Percentiles rank a stretch among this genome's conserved stretches.
Conservation (phyloP, 1,139 yeast genomes). For the Zhuliangozyma blackwelliae region DNA sequence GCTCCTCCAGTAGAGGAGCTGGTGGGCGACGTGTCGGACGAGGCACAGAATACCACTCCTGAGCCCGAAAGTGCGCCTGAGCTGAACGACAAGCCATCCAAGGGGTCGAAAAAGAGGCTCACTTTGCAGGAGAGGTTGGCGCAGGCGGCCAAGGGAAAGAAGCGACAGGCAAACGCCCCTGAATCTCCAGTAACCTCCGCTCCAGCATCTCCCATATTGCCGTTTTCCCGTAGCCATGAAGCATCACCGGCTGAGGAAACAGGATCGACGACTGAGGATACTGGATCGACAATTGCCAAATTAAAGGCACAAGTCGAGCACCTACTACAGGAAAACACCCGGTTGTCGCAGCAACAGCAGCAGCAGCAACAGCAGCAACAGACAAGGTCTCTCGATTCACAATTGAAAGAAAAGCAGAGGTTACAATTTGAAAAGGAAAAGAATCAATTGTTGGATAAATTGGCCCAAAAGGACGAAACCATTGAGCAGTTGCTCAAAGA, state of each 20-base stretch:
- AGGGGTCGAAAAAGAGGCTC: conserved; percentile 40
- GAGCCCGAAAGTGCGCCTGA: no score
- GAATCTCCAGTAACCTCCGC: conserved; percentile 6
- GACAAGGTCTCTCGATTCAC: no score
- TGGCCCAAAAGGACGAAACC: conserved; percentile 47
- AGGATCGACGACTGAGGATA: no score
- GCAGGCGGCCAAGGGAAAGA: conserved; percentile 61
- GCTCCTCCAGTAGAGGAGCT: conserved; percentile 3
- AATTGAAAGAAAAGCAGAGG: no score
- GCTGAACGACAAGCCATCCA: no score
- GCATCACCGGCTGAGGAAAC: not conserved
- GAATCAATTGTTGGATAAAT: conserved; percentile 16
- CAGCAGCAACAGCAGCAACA: no score
- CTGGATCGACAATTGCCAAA: no score
- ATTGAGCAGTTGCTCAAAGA: conserved; percentile 63
- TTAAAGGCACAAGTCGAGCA: not conserved
- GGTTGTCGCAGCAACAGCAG: not conserved
- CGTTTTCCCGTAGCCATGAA: conserved; percentile 1
- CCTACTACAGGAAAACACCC: not conserved
- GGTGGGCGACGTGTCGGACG: no score
- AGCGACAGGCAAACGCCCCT: conserved; percentile 6
- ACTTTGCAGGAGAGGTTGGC: conserved; percentile 80
- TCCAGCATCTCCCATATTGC: conserved; percentile 5
- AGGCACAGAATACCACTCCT: no score
- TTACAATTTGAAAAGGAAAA: conserved; percentile 8